These are phyloP conservation scores for Penicillium sclerotigenum DNA, from an alignment of 2,329 filamentous ascomycete species.

Conservation along the genomic window DNA sequence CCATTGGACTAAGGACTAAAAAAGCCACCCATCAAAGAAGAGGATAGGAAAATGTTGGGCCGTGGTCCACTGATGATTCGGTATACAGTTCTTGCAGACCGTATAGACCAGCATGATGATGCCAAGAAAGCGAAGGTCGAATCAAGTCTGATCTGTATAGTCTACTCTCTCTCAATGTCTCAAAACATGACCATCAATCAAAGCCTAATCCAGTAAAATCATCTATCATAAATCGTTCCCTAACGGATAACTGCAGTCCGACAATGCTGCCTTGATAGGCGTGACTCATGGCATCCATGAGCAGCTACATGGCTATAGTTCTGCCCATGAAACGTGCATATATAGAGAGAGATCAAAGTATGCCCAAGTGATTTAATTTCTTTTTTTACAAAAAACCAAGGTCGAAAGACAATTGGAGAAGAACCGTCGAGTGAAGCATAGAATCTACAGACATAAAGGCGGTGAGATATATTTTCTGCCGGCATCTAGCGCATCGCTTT, in stretches of 20 bases:
- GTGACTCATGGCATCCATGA: not conserved
- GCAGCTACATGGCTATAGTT: not conserved
- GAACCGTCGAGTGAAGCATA: not conserved
- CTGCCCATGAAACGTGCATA: not conserved
- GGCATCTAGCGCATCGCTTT: slow-evolving; percentile 8
- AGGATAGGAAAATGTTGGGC: not conserved
- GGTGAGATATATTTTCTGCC: slow-evolving; percentile 9
- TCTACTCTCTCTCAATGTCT: not conserved
- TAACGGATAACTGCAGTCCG: slow-evolving; percentile 2
- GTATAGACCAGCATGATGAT: not conserved
- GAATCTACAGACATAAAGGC: not conserved
- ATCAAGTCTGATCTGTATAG: too few relatives aligned
- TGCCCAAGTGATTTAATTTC: not conserved
- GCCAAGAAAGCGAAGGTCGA: not conserved
- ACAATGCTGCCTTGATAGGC: not conserved
- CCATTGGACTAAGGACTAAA: too few relatives aligned
- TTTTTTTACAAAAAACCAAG: not conserved
- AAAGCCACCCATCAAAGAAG: not conserved
- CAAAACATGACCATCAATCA: not conserved
- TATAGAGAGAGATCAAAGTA: not conserved
- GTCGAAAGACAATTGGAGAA: not conserved
- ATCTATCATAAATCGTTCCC: not conserved
- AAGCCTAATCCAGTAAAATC: not conserved
- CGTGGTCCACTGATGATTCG: not conserved
- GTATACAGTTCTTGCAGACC: too few relatives aligned